phyloP scores from a whole-genome alignment of 2,329 filamentous ascomycete genomes.

The Exophiala viscosa region DNA sequence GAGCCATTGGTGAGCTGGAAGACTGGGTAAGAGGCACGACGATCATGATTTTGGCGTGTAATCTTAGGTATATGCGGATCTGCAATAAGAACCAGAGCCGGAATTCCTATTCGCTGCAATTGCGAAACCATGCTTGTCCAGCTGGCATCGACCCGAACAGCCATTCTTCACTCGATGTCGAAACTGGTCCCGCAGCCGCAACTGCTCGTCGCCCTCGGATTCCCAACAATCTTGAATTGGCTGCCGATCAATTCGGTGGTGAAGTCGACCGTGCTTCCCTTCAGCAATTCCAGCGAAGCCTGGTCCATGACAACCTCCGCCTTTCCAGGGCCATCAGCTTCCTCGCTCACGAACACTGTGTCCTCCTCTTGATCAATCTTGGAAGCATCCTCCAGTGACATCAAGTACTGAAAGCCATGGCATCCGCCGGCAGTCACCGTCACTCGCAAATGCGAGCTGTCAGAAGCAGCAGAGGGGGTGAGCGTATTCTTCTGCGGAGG shows the following conservation, averaged over 20 bases:
- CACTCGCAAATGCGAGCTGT: constrained; percentile 80
- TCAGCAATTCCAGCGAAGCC: constrained; percentile 79
- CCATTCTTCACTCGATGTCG: constrained; percentile 65
- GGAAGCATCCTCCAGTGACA: constrained; percentile 66
- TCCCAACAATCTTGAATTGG: constrained; percentile 95
- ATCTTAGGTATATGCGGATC: too few relatives aligned
- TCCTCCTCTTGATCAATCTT: constrained; percentile 71
- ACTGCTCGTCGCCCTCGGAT: constrained; percentile 84
- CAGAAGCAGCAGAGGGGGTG: constrained; percentile 42
- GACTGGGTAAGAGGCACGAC: too few relatives aligned
- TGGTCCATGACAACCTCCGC: constrained; percentile 89
- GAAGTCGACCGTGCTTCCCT: constrained; percentile 93
- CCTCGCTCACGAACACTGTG: constrained; percentile 72
- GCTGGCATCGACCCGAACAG: too few relatives aligned
- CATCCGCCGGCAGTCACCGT: constrained; percentile 91
- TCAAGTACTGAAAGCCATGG: constrained; percentile 96
- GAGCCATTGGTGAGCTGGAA: too few relatives aligned
- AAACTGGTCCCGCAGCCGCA: constrained; percentile 98
- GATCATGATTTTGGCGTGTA: too few relatives aligned
- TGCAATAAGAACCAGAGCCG: too few relatives aligned
- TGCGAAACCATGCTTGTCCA: too few relatives aligned
- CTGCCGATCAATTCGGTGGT: constrained; percentile 92
- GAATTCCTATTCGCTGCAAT: too few relatives aligned
- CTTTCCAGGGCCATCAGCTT: constrained; percentile 32
- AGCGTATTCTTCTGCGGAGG: constrained; percentile 47